Percentiles rank a stretch among this genome's conserved stretches.
Conservation (phyloP, 371 early-diverging fungal species). For the Choanephora cucurbitarum region DNA sequence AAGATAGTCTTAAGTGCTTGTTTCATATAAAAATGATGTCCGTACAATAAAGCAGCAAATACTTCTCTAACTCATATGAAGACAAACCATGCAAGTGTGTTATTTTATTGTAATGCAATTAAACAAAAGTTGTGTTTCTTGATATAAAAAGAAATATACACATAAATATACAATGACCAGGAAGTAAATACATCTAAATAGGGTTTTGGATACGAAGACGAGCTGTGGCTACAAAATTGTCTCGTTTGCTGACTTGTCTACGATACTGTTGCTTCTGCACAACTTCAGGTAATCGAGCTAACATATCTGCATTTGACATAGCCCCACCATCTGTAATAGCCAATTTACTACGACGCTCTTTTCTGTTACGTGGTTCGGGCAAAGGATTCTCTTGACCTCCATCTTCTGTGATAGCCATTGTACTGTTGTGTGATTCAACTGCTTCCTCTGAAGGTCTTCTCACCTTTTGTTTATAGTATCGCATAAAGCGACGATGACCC, state of each 20-base stretch:
- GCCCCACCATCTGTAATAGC: conserved; percentile 17
- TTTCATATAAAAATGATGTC: no score
- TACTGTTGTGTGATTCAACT: no score
- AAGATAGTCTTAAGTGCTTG: no score
- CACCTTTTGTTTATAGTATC: conserved; percentile 79
- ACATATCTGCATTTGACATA: conserved; percentile 2
- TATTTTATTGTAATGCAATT: no score
- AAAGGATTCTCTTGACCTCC: conserved; percentile 22
- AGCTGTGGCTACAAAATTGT: conserved; percentile 20
- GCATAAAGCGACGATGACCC: conserved; percentile 79
- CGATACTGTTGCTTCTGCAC: conserved; percentile 18
- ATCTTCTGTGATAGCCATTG: neutral
- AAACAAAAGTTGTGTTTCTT: no score
- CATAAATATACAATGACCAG: no score
- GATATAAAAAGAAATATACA: neutral
- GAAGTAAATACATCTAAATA: no score
- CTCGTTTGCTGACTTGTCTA: conserved; percentile 13
- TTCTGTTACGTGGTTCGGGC: conserved; percentile 26
- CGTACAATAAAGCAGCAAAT: no score
- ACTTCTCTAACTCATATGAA: no score
- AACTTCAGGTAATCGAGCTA: conserved; percentile 20
- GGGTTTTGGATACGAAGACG: conserved; percentile 28
- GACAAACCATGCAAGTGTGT: no score
- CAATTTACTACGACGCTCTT: conserved; percentile 25
- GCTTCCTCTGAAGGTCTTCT: conserved; percentile 9